phyloP scores from a whole-genome alignment of 257 asterid species.

The Nicotiana paniculata region DNA sequence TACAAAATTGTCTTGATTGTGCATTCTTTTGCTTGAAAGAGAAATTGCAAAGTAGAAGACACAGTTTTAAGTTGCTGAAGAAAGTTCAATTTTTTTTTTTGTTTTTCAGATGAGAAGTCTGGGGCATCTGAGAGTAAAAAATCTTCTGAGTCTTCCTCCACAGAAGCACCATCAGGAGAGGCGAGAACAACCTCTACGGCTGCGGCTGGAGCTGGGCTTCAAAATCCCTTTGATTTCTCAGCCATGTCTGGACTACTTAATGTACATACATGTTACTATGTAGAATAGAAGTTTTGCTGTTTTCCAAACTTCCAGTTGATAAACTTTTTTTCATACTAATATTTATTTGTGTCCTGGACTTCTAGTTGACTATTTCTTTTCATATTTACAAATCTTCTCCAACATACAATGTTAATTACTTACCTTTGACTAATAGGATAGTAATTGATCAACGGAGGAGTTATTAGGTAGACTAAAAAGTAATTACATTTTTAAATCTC shows the following conservation, averaged over 20 bases:
- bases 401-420: not conserved
- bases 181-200: constrained; percentile 36
- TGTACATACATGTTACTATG: constrained; percentile 25
- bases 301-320: too few species aligned
- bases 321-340: too few species aligned
- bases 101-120: constrained; percentile 48
- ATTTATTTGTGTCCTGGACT: too few species aligned
- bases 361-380: not conserved
- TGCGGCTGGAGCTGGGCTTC: constrained; percentile 46
- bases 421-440: not conserved
- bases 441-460: not conserved
- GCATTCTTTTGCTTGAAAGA: not conserved
- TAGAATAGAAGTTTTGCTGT: not conserved
- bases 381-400: not conserved
- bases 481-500: not conserved
- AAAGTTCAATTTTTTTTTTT: not conserved
- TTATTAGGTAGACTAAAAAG: not conserved
- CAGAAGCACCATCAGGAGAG: constrained; percentile 46
- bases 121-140: constrained; percentile 35
- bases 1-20: not conserved
- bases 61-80: not conserved
- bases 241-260: constrained; percentile 82
- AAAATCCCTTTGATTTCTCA: constrained; percentile 88
- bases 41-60: not conserved
- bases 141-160: constrained; percentile 23